A percentile compares a stretch with the other conserved stretches of the same genome.
phyloP scores from a whole-genome alignment of 345 rosid genomes.

The Mallotus nudiflorus region DNA sequence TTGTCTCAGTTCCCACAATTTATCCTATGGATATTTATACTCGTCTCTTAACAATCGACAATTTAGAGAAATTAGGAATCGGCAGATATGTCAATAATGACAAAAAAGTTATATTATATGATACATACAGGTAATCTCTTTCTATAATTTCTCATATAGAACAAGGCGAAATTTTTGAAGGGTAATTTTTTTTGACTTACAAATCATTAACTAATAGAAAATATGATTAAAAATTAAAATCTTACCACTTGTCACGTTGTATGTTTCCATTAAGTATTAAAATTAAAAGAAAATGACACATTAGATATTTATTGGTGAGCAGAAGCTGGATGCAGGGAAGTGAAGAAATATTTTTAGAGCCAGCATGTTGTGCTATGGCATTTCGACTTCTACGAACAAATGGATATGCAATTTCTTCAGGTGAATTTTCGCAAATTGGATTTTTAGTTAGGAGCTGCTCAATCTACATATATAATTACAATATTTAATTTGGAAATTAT shows the following conservation, averaged over 20 bases:
- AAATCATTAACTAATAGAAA: too few species aligned
- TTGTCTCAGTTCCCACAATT: slow-evolving; percentile 2
- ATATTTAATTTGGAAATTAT: too few species aligned
- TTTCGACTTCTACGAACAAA: slow-evolving; percentile 7
- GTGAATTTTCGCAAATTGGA: neutral
- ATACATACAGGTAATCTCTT: neutral
- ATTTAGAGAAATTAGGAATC: neutral
- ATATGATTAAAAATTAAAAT: too few species aligned
- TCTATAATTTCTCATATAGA: too few species aligned
- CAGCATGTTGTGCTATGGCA: slow-evolving; percentile 5
- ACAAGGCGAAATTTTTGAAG: too few species aligned
- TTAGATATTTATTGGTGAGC: neutral
- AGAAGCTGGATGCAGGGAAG: slow-evolving; percentile 10
- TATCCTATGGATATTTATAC: neutral
- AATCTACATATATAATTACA: too few species aligned
- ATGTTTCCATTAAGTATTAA: neutral
- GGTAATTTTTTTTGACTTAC: too few species aligned
- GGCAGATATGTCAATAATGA: neutral
- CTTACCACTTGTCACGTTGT: neutral
- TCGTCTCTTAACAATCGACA: neutral
- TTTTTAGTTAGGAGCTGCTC: too few species aligned
- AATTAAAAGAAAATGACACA: neutral
- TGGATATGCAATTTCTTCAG: slow-evolving; percentile 10
- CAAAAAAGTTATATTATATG: neutral
- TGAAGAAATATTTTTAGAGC: slow-evolving; percentile 14